Evolutionary conservation across 2,329 filamentous ascomycete species (phyloP), one percentile per base, ranked within the genome.

Genomic region (Diaporthe humulicola): DNA sequence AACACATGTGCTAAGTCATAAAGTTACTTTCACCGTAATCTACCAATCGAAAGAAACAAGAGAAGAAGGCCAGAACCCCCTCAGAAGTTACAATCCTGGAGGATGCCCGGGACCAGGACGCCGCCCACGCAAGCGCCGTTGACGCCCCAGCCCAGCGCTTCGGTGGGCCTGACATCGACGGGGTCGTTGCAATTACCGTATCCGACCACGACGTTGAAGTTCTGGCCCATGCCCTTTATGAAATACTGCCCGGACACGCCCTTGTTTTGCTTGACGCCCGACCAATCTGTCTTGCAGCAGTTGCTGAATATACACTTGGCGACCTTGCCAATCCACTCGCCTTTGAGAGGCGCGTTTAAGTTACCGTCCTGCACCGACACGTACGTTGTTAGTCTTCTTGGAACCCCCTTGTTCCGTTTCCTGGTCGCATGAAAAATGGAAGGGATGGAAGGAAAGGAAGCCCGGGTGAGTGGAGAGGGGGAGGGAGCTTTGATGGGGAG

Each of bases 241-340:
- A 76, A 74, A 54, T 72, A 74, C 52, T 76, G 74, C 22, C 74
- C 74, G 15, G 72, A 74, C 15, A 48, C n/a, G 52, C 72, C 74
- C 3, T 45, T 30, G n/a, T 71, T 58, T 9, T 30, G 15, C 10
- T 33, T 22, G 57, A 48, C 12, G 15, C 50, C 52, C 7, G 30
- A 17, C 22, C 40, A 50, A 25, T 60, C 67, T 2, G 30, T 45
- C 7, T 57, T 38, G 74, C 74, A 76, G 74, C 74, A 76, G 60
- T 56, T 38, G 15, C 70, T 48, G 17, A 25, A 61, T 15, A 76
- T 50, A 50, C 50, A 60, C n/a, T 52, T 40, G n/a, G 57, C 67
- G 38, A 60, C 69, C n/a, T 38, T 19, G 25, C 28, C 57, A 5
- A 76, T 19, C 25, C 52, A 45, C 25, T 58, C 30, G 22, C 72